Percentiles rank a stretch among this genome's conserved stretches.
Conservation (phyloP, 768 basidiomycete genomes). For the Saitozyma podzolica region DNA sequence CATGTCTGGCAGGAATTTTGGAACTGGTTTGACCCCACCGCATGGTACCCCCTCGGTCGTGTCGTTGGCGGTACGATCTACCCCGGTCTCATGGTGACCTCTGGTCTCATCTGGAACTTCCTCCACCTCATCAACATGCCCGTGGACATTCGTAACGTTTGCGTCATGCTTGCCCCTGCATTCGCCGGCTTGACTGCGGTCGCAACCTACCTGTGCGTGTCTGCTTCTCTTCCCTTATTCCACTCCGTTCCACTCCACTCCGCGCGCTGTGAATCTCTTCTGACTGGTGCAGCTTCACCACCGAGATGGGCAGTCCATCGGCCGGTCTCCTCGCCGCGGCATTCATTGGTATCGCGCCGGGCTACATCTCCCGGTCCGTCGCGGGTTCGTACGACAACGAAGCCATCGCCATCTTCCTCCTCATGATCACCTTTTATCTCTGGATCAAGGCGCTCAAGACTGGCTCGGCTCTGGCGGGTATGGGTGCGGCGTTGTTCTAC, state of each 20-base stretch:
- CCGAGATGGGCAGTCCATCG: conserved; percentile 90
- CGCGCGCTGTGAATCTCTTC: background rate
- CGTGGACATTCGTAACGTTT: conserved; percentile 95
- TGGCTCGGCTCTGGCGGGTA: conserved; percentile 89
- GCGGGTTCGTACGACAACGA: conserved; percentile 99
- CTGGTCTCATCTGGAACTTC: conserved; percentile 91
- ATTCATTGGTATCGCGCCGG: conserved; percentile 94
- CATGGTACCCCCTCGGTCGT: conserved; percentile 98
- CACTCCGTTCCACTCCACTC: background rate
- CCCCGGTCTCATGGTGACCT: conserved; percentile 97
- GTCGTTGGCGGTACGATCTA: conserved; percentile 98
- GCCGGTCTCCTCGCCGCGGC: conserved; percentile 96
- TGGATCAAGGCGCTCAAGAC: conserved; percentile 97
- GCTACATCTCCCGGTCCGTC: conserved; percentile 98
- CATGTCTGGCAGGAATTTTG: conserved; percentile 78
- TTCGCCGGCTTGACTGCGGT: conserved; percentile 96
- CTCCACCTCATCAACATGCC: conserved; percentile 87
- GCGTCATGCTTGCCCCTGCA: conserved; percentile 93
- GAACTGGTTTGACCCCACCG: conserved; percentile 99
- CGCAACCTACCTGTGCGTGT: conserved; percentile 81
- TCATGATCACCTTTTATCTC: conserved; percentile 97
- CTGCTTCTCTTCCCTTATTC: too few relatives aligned
- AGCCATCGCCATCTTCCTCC: conserved; percentile 98
- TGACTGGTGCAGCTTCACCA: conserved; percentile 71
- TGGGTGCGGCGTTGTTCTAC: conserved; percentile 90